These are phyloP conservation scores for Rhinocladiella mackenziei DNA, from an alignment of 2,329 filamentous ascomycete genomes.

Conservation along the genomic window DNA sequence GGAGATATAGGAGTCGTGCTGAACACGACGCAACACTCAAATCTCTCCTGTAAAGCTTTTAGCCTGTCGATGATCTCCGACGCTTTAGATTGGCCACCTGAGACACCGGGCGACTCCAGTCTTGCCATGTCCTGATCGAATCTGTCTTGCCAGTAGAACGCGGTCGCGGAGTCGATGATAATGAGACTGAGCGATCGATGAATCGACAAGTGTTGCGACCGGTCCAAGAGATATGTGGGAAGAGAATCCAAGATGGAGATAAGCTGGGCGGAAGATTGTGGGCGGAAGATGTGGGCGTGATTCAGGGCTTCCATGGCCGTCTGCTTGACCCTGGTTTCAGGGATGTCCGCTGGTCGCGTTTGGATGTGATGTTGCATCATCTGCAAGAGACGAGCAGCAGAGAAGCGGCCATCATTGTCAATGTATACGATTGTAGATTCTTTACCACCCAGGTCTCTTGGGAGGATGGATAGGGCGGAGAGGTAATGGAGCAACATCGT, in stretches of 20 bases:
- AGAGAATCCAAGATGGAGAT: conserved; percentile 48
- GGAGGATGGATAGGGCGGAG: conserved; percentile 50
- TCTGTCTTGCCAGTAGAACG: conserved; percentile 54
- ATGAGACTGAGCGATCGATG: conserved; percentile 48
- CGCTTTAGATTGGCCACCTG: conserved; percentile 6
- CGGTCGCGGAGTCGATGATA: conserved; percentile 52
- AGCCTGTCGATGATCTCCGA: conserved; percentile 27
- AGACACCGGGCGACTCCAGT: conserved; percentile 37
- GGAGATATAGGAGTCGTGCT: conserved; percentile 29
- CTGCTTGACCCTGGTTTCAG: not conserved
- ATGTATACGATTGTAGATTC: conserved; percentile 52
- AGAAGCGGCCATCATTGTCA: conserved; percentile 55
- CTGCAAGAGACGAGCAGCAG: conserved; percentile 44
- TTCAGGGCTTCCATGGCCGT: conserved; percentile 35
- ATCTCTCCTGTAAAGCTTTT: conserved; percentile 36
- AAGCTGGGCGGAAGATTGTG: conserved; percentile 49
- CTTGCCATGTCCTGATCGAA: conserved; percentile 43
- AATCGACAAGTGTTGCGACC: conserved; percentile 37
- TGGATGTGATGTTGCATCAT: conserved; percentile 33
- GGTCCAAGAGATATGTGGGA: conserved; percentile 49
- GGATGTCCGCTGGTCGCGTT: too few species aligned
- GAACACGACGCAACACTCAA: conserved; percentile 40
- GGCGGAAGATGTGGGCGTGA: conserved; percentile 58
- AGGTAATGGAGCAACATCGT: conserved; percentile 58
- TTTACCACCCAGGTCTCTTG: conserved; percentile 42